These are phyloP conservation scores for Nicotiana undulata DNA, from an alignment of 257 asterid species.

Conservation along the genomic window DNA sequence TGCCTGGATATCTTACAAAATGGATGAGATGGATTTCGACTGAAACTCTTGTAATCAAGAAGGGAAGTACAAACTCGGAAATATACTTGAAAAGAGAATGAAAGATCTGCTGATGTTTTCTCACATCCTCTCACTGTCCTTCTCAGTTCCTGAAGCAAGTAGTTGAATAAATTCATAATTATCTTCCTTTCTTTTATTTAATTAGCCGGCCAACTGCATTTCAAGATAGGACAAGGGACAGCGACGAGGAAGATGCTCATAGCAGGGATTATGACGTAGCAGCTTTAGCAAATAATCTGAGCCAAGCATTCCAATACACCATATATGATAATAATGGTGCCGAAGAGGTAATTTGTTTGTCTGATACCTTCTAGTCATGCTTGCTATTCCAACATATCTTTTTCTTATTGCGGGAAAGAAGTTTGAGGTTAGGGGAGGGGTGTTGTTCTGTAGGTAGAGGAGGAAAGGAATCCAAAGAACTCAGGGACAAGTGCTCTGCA, in stretches of 20 bases:
- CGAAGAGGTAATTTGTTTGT: slow-evolving; percentile 42
- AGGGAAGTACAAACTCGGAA: not conserved
- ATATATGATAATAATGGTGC: slow-evolving; percentile 70
- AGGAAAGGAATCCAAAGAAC: not conserved
- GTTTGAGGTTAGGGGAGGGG: not conserved
- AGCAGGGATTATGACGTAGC: slow-evolving; percentile 90
- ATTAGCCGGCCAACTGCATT: slow-evolving; percentile 89
- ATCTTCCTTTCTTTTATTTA: not conserved
- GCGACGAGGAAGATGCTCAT: slow-evolving; percentile 84
- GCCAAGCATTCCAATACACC: slow-evolving; percentile 82
- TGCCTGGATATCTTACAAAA: not conserved
- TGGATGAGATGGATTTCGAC: not conserved
- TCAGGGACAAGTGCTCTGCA: slow-evolving; percentile 1
- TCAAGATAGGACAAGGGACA: slow-evolving; percentile 77
- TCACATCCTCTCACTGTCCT: not conserved
- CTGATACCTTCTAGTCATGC: not conserved
- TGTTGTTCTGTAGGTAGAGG: not conserved
- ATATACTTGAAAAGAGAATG: not conserved
- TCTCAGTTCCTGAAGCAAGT: not conserved
- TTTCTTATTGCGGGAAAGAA: not conserved
- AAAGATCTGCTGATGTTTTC: not conserved
- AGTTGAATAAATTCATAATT: not conserved
- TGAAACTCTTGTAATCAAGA: not conserved
- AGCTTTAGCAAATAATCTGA: slow-evolving; percentile 79
- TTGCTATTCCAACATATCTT: not conserved